A percentile compares a stretch with the other conserved stretches of the same genome.
These are phyloP conservation scores for Schwanniomyces polymorphus DNA, from an alignment of 805 yeast species.

Conservation along the genomic window DNA sequence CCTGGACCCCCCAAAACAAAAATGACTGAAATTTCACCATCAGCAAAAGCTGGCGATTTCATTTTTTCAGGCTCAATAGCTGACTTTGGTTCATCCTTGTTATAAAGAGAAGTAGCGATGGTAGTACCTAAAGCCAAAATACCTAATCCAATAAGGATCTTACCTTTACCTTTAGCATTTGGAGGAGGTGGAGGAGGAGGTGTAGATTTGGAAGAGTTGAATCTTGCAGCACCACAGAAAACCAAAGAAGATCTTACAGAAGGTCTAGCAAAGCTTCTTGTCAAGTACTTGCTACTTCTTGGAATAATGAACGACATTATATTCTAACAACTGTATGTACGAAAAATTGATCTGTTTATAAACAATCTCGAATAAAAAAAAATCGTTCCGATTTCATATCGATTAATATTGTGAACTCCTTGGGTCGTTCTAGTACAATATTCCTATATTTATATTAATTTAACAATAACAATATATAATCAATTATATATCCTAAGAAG, in stretches of 20 bases:
- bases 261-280: not conserved
- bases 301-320: not conserved
- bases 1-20: constrained; percentile 98
- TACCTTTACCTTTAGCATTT: constrained; percentile 24
- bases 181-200: constrained; percentile 14
- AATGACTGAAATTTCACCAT: constrained; percentile 71
- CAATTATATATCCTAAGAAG: not conserved
- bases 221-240: not conserved
- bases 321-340: not conserved
- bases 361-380: not conserved
- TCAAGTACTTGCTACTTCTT: not conserved
- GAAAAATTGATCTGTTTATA: too few species aligned
- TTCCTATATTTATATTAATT: not conserved
- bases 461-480: not conserved
- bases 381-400: not conserved
- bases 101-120: constrained; percentile 39
- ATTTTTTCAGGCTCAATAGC: constrained; percentile 40
- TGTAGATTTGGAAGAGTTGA: constrained; percentile 2
- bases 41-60: constrained; percentile 51
- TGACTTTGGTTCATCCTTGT: constrained; percentile 43
- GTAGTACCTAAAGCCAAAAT: constrained; percentile 55
- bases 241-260: not conserved
- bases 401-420: not conserved
- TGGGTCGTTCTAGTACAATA: not conserved
- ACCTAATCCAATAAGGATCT: constrained; percentile 30